Percentiles rank a stretch among this genome's conserved stretches.
These are phyloP conservation scores for Wickerhamiella nectarea DNA, from an alignment of 805 yeast species.

Conservation along the genomic window DNA sequence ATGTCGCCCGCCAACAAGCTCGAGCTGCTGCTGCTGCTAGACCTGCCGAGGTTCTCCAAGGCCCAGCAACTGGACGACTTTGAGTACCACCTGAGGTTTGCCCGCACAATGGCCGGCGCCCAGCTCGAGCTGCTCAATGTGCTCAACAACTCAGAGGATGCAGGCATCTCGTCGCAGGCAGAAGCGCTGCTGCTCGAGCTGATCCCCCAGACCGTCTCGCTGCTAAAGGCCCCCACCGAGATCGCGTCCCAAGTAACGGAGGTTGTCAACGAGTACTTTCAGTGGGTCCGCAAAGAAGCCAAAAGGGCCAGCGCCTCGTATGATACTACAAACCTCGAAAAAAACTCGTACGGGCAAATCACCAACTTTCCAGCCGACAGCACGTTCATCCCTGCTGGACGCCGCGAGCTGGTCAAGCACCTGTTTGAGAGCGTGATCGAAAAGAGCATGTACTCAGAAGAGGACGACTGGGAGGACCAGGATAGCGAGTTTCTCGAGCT, in stretches of 20 bases:
- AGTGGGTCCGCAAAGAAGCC: conserved; percentile 41
- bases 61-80: conserved; percentile 31
- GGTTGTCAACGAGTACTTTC: conserved; percentile 59
- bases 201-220: conserved; percentile 59
- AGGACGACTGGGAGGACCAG: conserved; percentile 36
- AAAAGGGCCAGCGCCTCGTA: conserved; percentile 31
- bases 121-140: conserved; percentile 65
- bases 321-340: conserved; percentile 27
- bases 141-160: conserved; percentile 32
- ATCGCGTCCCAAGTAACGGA: conserved; percentile 73
- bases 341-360: conserved; percentile 20
- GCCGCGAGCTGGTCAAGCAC: conserved; percentile 42
- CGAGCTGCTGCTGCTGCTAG: conserved; percentile 53
- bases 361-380: conserved; percentile 21
- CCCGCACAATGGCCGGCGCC: conserved; percentile 58
- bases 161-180: conserved; percentile 21
- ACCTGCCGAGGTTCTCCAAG: conserved; percentile 43
- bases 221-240: conserved; percentile 80
- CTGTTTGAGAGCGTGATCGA: conserved; percentile 55
- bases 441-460: conserved; percentile 66
- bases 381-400: conserved; percentile 25
- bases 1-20: conserved; percentile 64
- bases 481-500: conserved; percentile 74
- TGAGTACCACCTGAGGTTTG: conserved; percentile 62
- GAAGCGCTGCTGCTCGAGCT: conserved; percentile 41